phyloP scores from a whole-genome alignment of 2,329 filamentous ascomycete species.

The Talaromyces sp. region DNA sequence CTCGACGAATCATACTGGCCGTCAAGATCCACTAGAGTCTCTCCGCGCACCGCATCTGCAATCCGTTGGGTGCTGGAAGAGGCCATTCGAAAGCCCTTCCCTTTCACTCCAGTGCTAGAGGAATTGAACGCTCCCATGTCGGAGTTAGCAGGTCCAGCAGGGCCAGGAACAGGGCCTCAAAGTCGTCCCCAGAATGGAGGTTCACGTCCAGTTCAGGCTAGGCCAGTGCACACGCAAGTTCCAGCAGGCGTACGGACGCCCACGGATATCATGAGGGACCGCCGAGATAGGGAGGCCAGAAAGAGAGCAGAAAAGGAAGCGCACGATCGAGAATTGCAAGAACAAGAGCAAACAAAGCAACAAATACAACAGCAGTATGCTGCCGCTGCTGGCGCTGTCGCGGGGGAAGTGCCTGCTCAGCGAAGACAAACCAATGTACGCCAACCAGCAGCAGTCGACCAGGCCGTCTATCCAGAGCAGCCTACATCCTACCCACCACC shows the following conservation, averaged over 20 bases:
- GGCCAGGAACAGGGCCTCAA: constrained; percentile 51
- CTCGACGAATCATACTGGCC: constrained; percentile 54
- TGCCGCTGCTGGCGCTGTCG: constrained; percentile 45
- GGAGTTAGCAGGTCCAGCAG: constrained; percentile 66
- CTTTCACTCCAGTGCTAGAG: constrained; percentile 77
- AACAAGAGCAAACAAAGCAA: constrained; percentile 39
- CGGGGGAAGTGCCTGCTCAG: constrained; percentile 32
- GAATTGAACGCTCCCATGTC: constrained; percentile 94
- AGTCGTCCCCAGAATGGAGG: constrained; percentile 59
- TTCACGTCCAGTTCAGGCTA: constrained; percentile 51
- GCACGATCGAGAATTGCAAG: constrained; percentile 47
- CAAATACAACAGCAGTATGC: constrained; percentile 30
- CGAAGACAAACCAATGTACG: constrained; percentile 16
- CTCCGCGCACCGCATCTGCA: constrained; percentile 79
- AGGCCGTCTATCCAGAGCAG: constrained; percentile 20
- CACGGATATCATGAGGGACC: constrained; percentile 86
- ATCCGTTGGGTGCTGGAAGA: constrained; percentile 92
- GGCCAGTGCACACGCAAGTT: constrained; percentile 49
- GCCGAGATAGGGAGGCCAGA: constrained; percentile 72
- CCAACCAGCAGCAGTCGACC: constrained; percentile 17
- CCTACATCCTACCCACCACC: constrained; percentile 14
- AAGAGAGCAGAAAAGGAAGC: constrained; percentile 67
- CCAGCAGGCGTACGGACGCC: constrained; percentile 72
- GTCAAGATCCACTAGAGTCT: constrained; percentile 60
- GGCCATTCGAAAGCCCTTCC: constrained; percentile 75